Evolutionary conservation across 306 rosid genomes (phyloP).

Genomic region (Hippophae gyantsensis): DNA sequence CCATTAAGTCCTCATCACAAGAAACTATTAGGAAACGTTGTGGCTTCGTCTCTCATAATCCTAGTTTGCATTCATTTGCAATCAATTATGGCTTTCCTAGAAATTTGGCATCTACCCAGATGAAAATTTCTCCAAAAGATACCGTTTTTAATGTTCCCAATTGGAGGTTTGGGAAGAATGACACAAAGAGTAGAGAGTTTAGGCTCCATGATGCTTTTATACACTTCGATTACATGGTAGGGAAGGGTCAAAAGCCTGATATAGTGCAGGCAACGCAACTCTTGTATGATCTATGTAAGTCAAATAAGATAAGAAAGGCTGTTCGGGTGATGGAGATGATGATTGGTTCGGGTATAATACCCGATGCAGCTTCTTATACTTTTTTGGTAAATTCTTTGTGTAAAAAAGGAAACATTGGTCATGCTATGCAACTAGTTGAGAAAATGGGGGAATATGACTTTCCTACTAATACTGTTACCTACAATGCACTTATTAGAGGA

Average conservation of each 20-base stretch:
- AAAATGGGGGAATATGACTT: constrained; percentile 67
- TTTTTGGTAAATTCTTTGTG: constrained; percentile 66
- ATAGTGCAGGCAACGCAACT: constrained; percentile 67
- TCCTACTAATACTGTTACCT: constrained; percentile 52
- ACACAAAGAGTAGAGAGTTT: constrained; percentile 37
- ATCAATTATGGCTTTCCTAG: constrained; percentile 55
- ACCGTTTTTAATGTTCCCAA: constrained; percentile 51
- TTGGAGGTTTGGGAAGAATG: constrained; percentile 56
- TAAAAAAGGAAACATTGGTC: constrained; percentile 67
- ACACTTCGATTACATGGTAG: constrained; percentile 50
- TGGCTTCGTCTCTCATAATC: constrained; percentile 37
- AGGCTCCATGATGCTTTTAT: constrained; percentile 58
- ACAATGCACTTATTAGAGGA: constrained; percentile 71
- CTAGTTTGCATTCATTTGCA: constrained; percentile 35
- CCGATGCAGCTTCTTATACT: constrained; percentile 61
- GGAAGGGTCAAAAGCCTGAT: constrained; percentile 72
- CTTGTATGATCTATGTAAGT: constrained; percentile 73
- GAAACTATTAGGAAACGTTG: constrained; percentile 33
- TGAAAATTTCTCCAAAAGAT: constrained; percentile 51
- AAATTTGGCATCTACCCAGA: constrained; percentile 53
- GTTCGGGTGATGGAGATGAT: constrained; percentile 71
- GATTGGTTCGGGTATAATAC: constrained; percentile 58
- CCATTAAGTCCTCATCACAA: constrained; percentile 30
- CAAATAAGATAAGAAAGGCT: constrained; percentile 51
- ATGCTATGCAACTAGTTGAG: constrained; percentile 88